Evolutionary conservation across 140 eudicot species (phyloP), one percentile per base, ranked within the genome.

Genomic region (Artemisia princeps): DNA sequence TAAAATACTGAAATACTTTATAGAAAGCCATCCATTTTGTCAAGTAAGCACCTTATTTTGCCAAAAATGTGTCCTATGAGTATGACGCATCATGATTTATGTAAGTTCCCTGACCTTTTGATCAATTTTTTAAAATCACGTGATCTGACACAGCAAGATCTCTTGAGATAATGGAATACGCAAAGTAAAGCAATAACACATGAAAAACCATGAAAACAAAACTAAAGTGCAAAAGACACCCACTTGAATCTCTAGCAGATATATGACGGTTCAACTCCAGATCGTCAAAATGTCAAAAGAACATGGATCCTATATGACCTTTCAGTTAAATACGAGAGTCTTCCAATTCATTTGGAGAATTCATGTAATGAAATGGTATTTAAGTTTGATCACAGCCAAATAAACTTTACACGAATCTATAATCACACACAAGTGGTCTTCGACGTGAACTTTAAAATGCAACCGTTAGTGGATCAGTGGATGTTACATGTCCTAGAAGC

Each of bases 201-300:
- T 67, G 50, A 70, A 60, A 70, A 52, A 52, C 70, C 62, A 51
- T 16, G 61, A 56, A 63, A 24, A n/a, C 20, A 26, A 28, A 69
- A 46, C 13, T 56, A 50, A 53, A 52, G 40, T 17, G 55, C 19
- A 33, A 50, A 37, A 60, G 61, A 49, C 28, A 16, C 60, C 19
- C 28, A 4, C 74, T 59, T 55, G 13, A 24, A 44, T 45, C 37
- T 15, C 57, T 55, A 57, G 22, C 42, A 23, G 14, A 37, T 6
- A 40, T 54, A 55, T 22, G 26, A 58, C 10, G 48, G 59, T 57
- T 20, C 74, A 69, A 57, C 40, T 44, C 23, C 19, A 44, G 22
- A 57, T 23, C 45, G 28, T 37, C 10, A 59, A 23, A 17, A 48
- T 16, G 45, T 52, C 17, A 17, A 58, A 51, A 15, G 52, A 19